Conservation (phyloP, 306 rosid species). For the Sphenostylis stenocarpa region DNA sequence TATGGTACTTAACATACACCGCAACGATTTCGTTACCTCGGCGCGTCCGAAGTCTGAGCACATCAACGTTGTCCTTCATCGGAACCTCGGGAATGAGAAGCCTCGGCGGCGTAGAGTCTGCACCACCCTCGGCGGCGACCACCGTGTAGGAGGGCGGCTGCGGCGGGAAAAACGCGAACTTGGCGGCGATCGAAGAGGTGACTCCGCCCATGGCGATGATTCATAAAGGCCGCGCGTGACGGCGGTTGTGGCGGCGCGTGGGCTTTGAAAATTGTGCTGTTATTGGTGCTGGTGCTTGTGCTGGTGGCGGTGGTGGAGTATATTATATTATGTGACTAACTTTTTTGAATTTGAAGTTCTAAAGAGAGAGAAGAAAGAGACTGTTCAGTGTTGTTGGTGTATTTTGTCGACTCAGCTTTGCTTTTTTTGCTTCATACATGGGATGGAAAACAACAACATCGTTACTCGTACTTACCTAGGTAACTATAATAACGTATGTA, state of each 20-base stretch:
- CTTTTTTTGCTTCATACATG: not conserved
- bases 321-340: not conserved
- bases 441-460: not conserved
- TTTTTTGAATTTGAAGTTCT: constrained; percentile 23
- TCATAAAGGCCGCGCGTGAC: constrained; percentile 41
- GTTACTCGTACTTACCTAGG: not conserved
- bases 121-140: not conserved
- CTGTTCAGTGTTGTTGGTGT: constrained; percentile 16
- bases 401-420: constrained; percentile 15
- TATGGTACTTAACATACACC: constrained; percentile 76
- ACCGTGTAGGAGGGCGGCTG: constrained; percentile 83
- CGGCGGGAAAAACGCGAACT: constrained; percentile 95
- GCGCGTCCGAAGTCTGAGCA: constrained; percentile 67
- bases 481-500: not conserved
- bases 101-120: not conserved
- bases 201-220: constrained; percentile 79
- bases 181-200: constrained; percentile 94
- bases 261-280: not conserved
- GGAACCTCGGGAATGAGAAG: constrained; percentile 68
- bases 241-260: constrained; percentile 21
- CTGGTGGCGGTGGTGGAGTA: not conserved
- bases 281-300: too few species aligned
- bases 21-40: constrained; percentile 84
- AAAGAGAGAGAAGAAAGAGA: constrained; percentile 30
- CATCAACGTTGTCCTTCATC: constrained; percentile 81